Evolutionary conservation across 495 filamentous ascomycete genomes (phyloP), one percentile per base, ranked within the genome.

Genomic region (Penicillium steckii): DNA sequence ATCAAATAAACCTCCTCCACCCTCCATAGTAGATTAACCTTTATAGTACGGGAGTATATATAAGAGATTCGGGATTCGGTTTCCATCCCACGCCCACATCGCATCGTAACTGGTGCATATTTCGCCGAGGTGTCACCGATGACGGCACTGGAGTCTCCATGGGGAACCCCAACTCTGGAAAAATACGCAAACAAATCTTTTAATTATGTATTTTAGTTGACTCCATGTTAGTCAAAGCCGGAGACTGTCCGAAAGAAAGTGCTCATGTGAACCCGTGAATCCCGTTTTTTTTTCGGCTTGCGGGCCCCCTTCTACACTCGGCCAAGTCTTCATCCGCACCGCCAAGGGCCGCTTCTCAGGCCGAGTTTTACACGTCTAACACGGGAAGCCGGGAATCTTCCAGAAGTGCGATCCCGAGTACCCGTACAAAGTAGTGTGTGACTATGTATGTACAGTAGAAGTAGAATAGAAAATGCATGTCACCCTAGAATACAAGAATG

Each of bases 341-440:
- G 18, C 13, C 27, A 29, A 19, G 15, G n/a, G 33, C 42, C 46
- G 40, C 54, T 40, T 45, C 48, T 54, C 23, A 32, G 38, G 38
- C 56, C 52, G 42, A 47, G 19, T 46, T 40, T 19, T 35, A 47
- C 44, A n/a, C 37, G 29, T 12, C 8, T 17, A 23, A 2, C 18
- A 52, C 62, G 59, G 52, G 52, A 57, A 57, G 53, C 62, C 62
- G 62, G 53, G 56, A 57, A 51, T 41, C 18, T 62, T 62, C 59
- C 21, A 54, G 53, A 61, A 56, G 22, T 44, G 25, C n/a, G 15
- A 42, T 53, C 2, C 41, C 53, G 32, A 46, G 13, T 32, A n/a
- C 23, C 10, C 46, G 18, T 23, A n/a, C n/a, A n/a, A n/a, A 13
- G 21, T 17, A 17, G 24, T 27, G 30, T 17, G 41, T 19, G 9